Percentiles rank a stretch among this genome's conserved stretches.
These are phyloP conservation scores for Sisymbrium irio DNA, from an alignment of 345 rosid genomes.

Conservation along the genomic window DNA sequence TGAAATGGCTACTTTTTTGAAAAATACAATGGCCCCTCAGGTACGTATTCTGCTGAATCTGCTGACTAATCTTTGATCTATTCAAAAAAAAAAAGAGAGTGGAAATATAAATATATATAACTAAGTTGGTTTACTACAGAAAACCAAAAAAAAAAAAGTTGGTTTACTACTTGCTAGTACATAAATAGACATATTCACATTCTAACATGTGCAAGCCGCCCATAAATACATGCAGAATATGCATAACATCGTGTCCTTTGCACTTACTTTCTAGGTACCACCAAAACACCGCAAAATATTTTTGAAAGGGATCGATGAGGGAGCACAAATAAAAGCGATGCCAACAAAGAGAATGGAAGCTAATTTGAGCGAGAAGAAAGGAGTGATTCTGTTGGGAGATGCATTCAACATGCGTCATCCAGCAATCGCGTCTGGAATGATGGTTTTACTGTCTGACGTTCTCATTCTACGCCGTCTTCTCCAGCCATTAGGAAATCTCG, in stretches of 20 bases:
- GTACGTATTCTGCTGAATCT: not conserved
- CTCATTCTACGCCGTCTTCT: constrained; percentile 50
- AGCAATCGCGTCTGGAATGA: constrained; percentile 51
- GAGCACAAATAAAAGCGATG: constrained; percentile 39
- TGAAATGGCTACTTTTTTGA: constrained; percentile 39
- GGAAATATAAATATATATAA: not conserved
- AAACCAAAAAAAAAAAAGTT: not conserved
- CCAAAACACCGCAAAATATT: constrained; percentile 37
- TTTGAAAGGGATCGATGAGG: constrained; percentile 39
- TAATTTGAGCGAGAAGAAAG: constrained; percentile 41
- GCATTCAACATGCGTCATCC: constrained; percentile 61
- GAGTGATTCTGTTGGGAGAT: constrained; percentile 54
- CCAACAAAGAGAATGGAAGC: constrained; percentile 44
- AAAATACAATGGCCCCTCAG: constrained; percentile 44
- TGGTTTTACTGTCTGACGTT: constrained; percentile 49
- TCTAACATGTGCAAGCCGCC: not conserved
- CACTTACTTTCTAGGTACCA: constrained; percentile 33
- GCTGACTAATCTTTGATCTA: too few species aligned
- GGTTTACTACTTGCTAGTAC: not conserved
- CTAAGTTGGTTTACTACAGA: not conserved
- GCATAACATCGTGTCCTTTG: not conserved
- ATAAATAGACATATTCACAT: not conserved
- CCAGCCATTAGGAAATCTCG: constrained; percentile 35
- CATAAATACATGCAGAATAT: not conserved
- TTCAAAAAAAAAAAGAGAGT: not conserved